These are phyloP conservation scores for Rutstroemia sp. DNA, from an alignment of 2,329 filamentous ascomycete species.

Conservation along the genomic window DNA sequence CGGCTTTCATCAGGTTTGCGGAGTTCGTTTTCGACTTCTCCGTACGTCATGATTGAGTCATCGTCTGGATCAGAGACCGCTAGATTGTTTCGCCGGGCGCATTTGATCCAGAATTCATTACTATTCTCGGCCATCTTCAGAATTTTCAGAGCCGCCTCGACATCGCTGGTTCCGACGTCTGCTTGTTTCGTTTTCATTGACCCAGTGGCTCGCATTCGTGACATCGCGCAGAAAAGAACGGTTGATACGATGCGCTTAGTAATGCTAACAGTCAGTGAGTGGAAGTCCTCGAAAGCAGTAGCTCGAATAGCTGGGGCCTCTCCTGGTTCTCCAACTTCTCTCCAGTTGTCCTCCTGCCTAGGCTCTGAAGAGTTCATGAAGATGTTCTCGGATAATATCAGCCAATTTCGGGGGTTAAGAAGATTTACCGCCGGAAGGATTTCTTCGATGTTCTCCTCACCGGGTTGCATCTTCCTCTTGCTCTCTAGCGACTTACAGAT, in stretches of 20 bases:
- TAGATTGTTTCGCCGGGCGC: constrained; percentile 45
- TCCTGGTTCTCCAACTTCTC: constrained; percentile 41
- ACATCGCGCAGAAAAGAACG: constrained; percentile 61
- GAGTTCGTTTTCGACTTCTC: constrained; percentile 27
- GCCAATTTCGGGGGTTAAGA: constrained; percentile 52
- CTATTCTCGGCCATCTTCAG: constrained; percentile 42
- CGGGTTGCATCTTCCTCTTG: constrained; percentile 13
- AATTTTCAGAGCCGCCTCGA: constrained; percentile 45
- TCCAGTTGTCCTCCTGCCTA: constrained; percentile 61
- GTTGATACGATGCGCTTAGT: constrained; percentile 66
- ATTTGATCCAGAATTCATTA: constrained; percentile 42
- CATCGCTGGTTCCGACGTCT: constrained; percentile 31
- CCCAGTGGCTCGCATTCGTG: constrained; percentile 49
- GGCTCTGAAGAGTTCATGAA: constrained; percentile 66
- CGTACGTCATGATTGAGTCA: constrained; percentile 28
- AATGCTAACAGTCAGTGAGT: constrained; percentile 58
- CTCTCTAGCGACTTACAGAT: constrained; percentile 17
- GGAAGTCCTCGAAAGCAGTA: constrained; percentile 70
- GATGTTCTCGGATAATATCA: constrained; percentile 54
- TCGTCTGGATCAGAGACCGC: constrained; percentile 37
- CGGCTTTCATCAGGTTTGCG: constrained; percentile 15
- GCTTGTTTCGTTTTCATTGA: constrained; percentile 26
- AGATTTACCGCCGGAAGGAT: constrained; percentile 45
- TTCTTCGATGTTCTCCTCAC: constrained; percentile 24
- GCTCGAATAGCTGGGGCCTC: constrained; percentile 63